These are phyloP conservation scores for Neurospora sp. DNA, from an alignment of 495 filamentous ascomycete species.

Conservation along the genomic window DNA sequence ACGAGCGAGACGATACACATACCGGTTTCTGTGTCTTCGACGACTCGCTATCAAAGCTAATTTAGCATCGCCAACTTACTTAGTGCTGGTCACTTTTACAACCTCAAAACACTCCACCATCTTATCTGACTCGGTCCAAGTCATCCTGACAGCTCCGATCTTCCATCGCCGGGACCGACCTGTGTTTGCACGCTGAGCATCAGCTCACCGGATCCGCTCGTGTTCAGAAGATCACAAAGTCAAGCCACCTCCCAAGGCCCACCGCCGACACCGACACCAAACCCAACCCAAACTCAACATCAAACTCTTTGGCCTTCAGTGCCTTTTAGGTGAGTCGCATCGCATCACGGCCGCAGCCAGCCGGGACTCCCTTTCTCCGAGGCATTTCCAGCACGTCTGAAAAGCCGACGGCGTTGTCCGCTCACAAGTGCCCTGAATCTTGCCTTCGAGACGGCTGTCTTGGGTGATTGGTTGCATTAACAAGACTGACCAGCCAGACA, in stretches of 20 bases:
- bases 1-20: background rate
- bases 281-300: background rate
- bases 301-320: background rate
- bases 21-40: background rate
- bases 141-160: background rate
- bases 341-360: background rate
- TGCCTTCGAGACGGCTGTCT: slow-evolving; percentile 7
- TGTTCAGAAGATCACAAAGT: background rate
- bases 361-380: slow-evolving; percentile 5
- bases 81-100: background rate
- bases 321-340: background rate
- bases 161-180: background rate
- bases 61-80: background rate
- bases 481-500: background rate
- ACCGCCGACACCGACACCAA: background rate
- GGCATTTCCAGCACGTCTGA: slow-evolving; percentile 8
- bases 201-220: background rate
- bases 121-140: background rate
- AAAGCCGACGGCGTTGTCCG: slow-evolving; percentile 17
- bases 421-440: background rate
- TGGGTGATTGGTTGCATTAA: slow-evolving; percentile 7
- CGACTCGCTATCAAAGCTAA: background rate
- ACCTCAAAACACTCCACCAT: background rate
- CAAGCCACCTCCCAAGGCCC: background rate
- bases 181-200: background rate